These are phyloP conservation scores for Sarocladium brachiariae DNA, from an alignment of 2,329 filamentous ascomycete species.

Conservation along the genomic window DNA sequence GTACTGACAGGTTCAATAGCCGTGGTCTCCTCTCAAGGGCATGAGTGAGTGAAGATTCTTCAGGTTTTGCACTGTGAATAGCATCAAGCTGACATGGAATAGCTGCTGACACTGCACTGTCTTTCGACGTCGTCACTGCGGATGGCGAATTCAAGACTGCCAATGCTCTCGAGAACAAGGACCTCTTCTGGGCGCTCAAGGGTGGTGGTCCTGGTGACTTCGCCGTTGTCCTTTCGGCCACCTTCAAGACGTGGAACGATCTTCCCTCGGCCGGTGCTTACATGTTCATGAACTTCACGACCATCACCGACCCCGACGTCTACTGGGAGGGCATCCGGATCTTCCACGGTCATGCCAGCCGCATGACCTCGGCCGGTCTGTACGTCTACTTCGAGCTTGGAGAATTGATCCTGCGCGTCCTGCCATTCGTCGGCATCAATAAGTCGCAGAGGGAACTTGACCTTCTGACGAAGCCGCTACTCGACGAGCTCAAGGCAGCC, in stretches of 20 bases:
- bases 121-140: constrained; percentile 27
- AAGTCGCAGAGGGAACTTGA: constrained; percentile 27
- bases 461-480: constrained; percentile 27
- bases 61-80: neutral
- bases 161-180: constrained; percentile 27
- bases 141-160: constrained; percentile 22
- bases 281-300: constrained; percentile 29
- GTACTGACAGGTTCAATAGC: neutral
- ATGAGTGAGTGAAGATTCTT: neutral
- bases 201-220: constrained; percentile 43
- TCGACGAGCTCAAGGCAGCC: constrained; percentile 24
- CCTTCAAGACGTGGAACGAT: constrained; percentile 35
- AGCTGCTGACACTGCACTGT: constrained; percentile 44
- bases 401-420: constrained; percentile 30
- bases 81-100: constrained; percentile 24
- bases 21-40: constrained; percentile 7
- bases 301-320: constrained; percentile 28
- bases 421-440: constrained; percentile 29
- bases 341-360: constrained; percentile 37
- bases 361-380: constrained; percentile 34
- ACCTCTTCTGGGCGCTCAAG: constrained; percentile 35
- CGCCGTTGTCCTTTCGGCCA: constrained; percentile 44
- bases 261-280: constrained; percentile 34
- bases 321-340: constrained; percentile 41
- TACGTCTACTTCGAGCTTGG: constrained; percentile 37